A percentile compares a stretch with the other conserved stretches of the same genome.
Conservation (phyloP, 257 asterid species). For the Solanum corneliomulleri region DNA sequence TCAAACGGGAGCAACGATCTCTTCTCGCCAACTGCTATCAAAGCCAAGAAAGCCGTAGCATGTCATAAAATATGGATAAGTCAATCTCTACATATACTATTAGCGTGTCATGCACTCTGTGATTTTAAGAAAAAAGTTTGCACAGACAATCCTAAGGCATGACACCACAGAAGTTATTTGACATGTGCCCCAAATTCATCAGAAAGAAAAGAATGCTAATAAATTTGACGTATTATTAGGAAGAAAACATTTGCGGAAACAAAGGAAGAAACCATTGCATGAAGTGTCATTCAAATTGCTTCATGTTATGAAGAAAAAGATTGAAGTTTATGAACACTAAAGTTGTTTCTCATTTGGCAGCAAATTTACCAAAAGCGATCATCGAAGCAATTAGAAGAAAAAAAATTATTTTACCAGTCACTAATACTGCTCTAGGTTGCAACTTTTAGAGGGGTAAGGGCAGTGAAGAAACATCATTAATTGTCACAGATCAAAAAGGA, state of each 20-base stretch:
- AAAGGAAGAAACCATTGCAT: background rate
- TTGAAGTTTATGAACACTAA: background rate
- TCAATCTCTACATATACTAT: background rate
- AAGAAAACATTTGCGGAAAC: background rate
- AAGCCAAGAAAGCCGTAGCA: background rate
- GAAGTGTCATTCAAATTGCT: background rate
- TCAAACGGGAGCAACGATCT: background rate
- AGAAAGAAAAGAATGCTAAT: background rate
- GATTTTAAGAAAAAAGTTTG: background rate
- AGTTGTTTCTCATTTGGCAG: background rate
- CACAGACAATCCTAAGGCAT: background rate
- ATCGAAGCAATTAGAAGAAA: background rate
- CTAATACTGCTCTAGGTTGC: background rate
- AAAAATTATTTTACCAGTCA: background rate
- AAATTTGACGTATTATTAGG: background rate
- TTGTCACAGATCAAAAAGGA: constrained; percentile 35
- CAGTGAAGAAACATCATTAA: background rate
- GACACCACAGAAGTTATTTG: background rate
- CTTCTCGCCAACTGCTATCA: background rate
- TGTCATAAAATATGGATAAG: background rate
- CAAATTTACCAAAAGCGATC: background rate
- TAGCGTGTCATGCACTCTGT: background rate
- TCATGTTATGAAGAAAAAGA: background rate
- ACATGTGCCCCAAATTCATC: background rate
- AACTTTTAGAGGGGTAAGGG: background rate